A percentile compares a stretch with the other conserved stretches of the same genome.
Conservation (phyloP, 2,329 filamentous ascomycete species). For the Fusarium subtropicale region DNA sequence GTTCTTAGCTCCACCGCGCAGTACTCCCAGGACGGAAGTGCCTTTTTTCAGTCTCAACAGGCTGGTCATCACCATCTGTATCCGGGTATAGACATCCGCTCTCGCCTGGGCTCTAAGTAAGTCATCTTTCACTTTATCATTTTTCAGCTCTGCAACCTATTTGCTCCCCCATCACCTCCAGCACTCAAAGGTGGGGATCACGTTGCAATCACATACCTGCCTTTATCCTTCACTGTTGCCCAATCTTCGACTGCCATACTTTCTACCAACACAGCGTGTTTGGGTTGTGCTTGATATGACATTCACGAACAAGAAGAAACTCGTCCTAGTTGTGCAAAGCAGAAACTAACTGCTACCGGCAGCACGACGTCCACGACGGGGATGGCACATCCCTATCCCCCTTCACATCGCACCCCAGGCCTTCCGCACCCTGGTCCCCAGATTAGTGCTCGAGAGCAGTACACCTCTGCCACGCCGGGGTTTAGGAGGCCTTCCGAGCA, state of each 20-base stretch:
- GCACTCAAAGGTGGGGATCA: background rate
- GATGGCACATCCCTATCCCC: conserved; percentile 67
- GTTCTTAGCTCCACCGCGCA: conserved; percentile 59
- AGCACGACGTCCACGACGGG: conserved; percentile 64
- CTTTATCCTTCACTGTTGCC: background rate
- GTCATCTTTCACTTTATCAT: conserved; percentile 46
- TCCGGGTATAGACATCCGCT: conserved; percentile 63
- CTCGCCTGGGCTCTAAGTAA: conserved; percentile 67
- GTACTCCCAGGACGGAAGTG: conserved; percentile 62
- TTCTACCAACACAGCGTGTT: background rate
- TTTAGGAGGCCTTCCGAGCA: conserved; percentile 64
- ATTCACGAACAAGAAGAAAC: conserved; percentile 10
- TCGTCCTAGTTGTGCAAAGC: conserved; percentile 13
- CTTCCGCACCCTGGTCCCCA: conserved; percentile 64
- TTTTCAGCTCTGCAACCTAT: conserved; percentile 1
- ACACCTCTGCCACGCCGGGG: conserved; percentile 62
- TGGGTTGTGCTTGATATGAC: conserved; percentile 16
- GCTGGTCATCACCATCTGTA: conserved; percentile 58
- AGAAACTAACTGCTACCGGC: conserved; percentile 45
- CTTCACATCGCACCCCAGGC: conserved; percentile 57
- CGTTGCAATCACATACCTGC: conserved; percentile 5
- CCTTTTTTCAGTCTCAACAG: conserved; percentile 62
- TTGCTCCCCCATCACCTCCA: conserved; percentile 13
- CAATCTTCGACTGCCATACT: background rate
- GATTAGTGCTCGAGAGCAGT: conserved; percentile 65